Percentiles rank a stretch among this genome's conserved stretches.
Conservation (phyloP, 1,284 basidiomycete genomes). For the Garcileccinum viscosum region DNA sequence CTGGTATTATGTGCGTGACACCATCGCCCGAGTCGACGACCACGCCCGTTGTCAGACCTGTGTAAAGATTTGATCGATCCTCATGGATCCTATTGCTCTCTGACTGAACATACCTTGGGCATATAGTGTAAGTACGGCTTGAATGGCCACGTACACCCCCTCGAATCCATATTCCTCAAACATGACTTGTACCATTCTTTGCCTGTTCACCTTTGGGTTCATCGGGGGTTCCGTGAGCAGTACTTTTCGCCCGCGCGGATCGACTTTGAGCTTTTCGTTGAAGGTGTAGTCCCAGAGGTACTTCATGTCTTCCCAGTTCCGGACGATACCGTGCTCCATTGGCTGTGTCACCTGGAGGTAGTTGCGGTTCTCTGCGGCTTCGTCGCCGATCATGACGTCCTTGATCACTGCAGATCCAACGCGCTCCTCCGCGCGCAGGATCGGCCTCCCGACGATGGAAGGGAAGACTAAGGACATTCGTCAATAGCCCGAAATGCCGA, state of each 20-base stretch:
- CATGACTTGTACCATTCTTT: conserved; percentile 98
- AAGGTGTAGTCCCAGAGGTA: conserved; percentile 99
- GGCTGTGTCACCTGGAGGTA: conserved; percentile 97
- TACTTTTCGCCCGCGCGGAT: conserved; percentile 89
- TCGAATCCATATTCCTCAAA: conserved; percentile 98
- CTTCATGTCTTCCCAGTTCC: conserved; percentile 99
- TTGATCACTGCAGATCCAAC: conserved; percentile 84
- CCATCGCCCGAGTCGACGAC: conserved; percentile 99
- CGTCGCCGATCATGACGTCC: conserved; percentile 98
- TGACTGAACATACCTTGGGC: conserved; percentile 82
- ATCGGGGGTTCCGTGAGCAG: conserved; percentile 98
- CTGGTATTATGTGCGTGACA: conserved; percentile 98
- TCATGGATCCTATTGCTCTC: neutral
- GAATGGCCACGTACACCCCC: conserved; percentile 97
- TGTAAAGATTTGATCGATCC: conserved; percentile 3
- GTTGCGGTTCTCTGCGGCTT: conserved; percentile 92
- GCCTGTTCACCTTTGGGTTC: conserved; percentile 95
- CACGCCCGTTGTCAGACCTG: conserved; percentile 96
- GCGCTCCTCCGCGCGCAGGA: conserved; percentile 96
- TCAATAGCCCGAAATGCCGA: neutral
- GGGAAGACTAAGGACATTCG: conserved; percentile 78
- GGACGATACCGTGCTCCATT: conserved; percentile 99
- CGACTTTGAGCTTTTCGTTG: conserved; percentile 90
- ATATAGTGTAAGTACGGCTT: conserved; percentile 97
- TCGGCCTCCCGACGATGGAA: conserved; percentile 95